A percentile compares a stretch with the other conserved stretches of the same genome.
These are phyloP conservation scores for Pyrenula massariospora DNA, from an alignment of 495 filamentous ascomycete genomes.

Conservation along the genomic window DNA sequence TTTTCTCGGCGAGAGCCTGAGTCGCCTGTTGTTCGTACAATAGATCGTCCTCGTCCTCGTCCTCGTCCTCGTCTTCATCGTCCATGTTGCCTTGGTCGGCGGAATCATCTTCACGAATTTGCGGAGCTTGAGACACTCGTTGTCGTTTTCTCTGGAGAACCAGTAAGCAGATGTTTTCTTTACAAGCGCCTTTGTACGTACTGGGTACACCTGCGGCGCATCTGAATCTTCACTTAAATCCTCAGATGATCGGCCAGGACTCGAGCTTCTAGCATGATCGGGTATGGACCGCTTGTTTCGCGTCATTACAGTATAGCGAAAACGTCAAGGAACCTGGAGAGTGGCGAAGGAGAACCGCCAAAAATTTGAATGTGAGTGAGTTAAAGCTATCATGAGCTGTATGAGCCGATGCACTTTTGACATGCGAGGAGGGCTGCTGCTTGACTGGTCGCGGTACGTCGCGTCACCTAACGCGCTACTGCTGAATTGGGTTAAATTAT, in stretches of 20 bases:
- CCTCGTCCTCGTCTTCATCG: slow-evolving; percentile 19
- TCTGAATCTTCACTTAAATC: background rate
- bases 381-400: too few species aligned
- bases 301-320: background rate
- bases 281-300: background rate
- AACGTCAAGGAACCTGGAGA: too few species aligned
- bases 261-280: slow-evolving; percentile 1
- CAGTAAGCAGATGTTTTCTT: background rate
- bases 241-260: background rate
- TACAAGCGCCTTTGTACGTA: background rate
- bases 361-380: too few species aligned
- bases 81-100: slow-evolving; percentile 15
- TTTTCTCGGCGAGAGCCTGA: slow-evolving; percentile 54
- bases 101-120: slow-evolving; percentile 15
- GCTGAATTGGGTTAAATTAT: too few species aligned
- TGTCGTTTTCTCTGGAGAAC: slow-evolving; percentile 24
- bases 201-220: background rate
- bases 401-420: too few species aligned
- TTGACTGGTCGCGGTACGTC: too few species aligned
- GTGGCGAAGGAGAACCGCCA: too few species aligned
- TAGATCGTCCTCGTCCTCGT: slow-evolving; percentile 40
- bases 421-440: too few species aligned
- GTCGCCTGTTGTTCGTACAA: slow-evolving; percentile 55
- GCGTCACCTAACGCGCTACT: too few species aligned
- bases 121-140: slow-evolving; percentile 16